These are phyloP conservation scores for Penicillium diatomitis DNA, from an alignment of 495 filamentous ascomycete genomes.

Conservation along the genomic window DNA sequence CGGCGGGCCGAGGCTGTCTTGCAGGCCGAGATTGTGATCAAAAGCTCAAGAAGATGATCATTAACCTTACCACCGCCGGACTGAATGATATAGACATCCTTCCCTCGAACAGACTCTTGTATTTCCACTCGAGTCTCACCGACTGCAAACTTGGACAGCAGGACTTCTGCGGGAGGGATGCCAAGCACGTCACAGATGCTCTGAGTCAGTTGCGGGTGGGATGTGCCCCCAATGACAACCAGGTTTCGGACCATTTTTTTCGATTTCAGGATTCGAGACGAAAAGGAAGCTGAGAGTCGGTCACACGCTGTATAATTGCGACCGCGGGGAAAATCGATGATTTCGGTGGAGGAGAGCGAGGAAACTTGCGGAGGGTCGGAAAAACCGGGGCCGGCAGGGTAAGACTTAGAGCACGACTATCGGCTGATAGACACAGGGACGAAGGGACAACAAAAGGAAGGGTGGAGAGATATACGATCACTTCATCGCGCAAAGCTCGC, in stretches of 20 bases:
- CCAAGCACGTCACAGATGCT: slow-evolving; percentile 80
- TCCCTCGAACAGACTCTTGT: slow-evolving; percentile 87
- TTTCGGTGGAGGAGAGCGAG: slow-evolving; percentile 20
- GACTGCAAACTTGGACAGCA: slow-evolving; percentile 83
- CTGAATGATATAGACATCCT: slow-evolving; percentile 97
- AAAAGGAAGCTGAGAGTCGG: slow-evolving; percentile 1
- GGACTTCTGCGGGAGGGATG: slow-evolving; percentile 69
- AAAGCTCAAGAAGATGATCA: slow-evolving; percentile 88
- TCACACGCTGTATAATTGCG: slow-evolving; percentile 6
- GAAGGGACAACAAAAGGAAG: slow-evolving; percentile 1
- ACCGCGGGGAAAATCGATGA: slow-evolving; percentile 7
- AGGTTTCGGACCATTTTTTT: slow-evolving; percentile 84
- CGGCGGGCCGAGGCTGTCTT: slow-evolving; percentile 88
- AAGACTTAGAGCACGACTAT: slow-evolving; percentile 11
- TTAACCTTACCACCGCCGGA: slow-evolving; percentile 85
- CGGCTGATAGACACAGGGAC: slow-evolving; percentile 6
- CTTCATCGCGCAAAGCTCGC: slow-evolving; percentile 28
- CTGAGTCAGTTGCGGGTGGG: slow-evolving; percentile 79
- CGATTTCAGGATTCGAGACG: slow-evolving; percentile 1
- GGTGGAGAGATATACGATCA: slow-evolving; percentile 22
- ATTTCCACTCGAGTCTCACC: slow-evolving; percentile 95
- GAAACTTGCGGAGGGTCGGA: slow-evolving; percentile 22
- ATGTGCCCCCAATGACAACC: slow-evolving; percentile 85
- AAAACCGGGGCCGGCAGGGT: slow-evolving; percentile 26
- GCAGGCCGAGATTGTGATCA: slow-evolving; percentile 94